Conservation (phyloP, 2,329 filamentous ascomycete genomes). For the Blastomyces gilchristii region DNA sequence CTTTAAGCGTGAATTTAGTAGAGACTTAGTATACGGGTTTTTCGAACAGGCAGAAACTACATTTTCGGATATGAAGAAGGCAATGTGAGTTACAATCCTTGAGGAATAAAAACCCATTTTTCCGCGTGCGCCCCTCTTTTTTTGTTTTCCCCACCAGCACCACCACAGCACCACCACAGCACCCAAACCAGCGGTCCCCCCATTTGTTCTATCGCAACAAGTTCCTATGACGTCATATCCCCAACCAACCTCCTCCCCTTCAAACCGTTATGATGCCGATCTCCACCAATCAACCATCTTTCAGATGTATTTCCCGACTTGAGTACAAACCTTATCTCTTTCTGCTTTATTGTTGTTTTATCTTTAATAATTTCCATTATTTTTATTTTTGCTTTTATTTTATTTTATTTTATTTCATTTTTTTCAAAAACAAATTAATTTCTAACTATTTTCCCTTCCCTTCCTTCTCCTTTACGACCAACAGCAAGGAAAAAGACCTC, state of each 20-base stretch:
- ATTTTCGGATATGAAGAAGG: constrained; percentile 71
- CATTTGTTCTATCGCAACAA: not conserved
- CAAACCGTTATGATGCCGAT: not conserved
- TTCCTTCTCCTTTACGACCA: no score
- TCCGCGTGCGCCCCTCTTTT: not conserved
- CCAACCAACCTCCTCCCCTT: constrained; percentile 5
- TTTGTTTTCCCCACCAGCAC: not conserved
- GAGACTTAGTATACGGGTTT: constrained; percentile 80
- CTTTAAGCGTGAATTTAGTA: constrained; percentile 75
- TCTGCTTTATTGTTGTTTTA: no score
- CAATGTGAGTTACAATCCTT: constrained; percentile 57
- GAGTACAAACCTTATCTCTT: not conserved
- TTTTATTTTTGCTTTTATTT: not conserved
- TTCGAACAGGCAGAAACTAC: constrained; percentile 84
- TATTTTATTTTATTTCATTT: not conserved
- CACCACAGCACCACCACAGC: not conserved
- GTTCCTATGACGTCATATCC: constrained; percentile 12
- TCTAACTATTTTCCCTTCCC: not conserved
- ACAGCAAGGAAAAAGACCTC: constrained; percentile 50
- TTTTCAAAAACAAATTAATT: not conserved
- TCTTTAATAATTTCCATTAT: not conserved
- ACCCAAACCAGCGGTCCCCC: no score
- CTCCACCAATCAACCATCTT: not conserved
- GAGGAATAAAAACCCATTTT: not conserved
- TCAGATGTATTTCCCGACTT: not conserved